These are phyloP conservation scores for Phialophora chinensis DNA, from an alignment of 2,329 filamentous ascomycete species.

Conservation along the genomic window DNA sequence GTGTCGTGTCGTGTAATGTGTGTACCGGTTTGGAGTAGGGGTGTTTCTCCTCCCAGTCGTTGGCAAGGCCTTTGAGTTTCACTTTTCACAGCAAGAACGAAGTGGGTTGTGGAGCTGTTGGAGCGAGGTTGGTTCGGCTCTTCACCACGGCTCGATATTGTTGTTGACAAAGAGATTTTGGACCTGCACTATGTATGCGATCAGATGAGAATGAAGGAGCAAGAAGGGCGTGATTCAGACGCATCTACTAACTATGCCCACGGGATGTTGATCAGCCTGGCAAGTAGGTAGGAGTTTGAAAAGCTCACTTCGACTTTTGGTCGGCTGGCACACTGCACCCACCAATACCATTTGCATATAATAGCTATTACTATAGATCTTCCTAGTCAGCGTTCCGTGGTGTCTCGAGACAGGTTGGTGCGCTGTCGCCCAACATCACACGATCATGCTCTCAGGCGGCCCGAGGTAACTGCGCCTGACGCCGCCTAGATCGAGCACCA, in stretches of 20 bases:
- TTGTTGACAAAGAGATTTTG: neutral
- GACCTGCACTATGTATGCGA: neutral
- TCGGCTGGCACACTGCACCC: neutral
- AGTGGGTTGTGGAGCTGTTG: neutral
- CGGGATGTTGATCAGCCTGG: neutral
- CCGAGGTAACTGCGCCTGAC: conserved; percentile 62
- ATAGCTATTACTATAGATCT: neutral
- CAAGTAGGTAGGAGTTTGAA: neutral
- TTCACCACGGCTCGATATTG: neutral
- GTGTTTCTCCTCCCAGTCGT: too few species aligned
- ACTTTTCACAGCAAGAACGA: neutral
- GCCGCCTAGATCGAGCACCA: conserved; percentile 63
- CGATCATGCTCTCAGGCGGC: conserved; percentile 57
- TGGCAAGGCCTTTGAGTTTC: neutral
- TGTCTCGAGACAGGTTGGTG: neutral
- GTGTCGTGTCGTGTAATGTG: neutral
- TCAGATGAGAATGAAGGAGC: neutral
- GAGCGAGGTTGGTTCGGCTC: neutral
- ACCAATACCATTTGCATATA: neutral
- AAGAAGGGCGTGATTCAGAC: neutral
- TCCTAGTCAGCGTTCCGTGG: neutral
- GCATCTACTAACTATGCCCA: neutral
- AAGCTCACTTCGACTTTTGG: neutral
- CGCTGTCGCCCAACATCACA: neutral
- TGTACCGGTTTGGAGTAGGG: too few species aligned